Evolutionary conservation across 148 eudicot species (phyloP), one percentile per base, ranked within the genome.

Genomic region (Chenopodium quinoa): DNA sequence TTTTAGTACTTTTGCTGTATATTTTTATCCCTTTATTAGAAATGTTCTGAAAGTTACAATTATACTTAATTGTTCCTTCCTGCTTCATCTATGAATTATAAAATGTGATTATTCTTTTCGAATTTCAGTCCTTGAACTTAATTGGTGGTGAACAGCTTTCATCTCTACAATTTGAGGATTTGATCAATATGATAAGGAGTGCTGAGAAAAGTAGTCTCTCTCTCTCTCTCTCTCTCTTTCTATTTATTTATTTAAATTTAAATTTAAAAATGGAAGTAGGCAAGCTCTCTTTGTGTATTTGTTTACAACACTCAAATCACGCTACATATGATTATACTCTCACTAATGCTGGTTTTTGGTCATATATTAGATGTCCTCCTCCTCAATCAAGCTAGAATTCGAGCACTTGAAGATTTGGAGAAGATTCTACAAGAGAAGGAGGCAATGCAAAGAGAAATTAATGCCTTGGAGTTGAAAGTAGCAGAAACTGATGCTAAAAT

Each of bases 401-500:
- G 81, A 82, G 97, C 97, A 54, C 91, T 93, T 83, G 90, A 93
- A 83, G 90, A 96, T 82, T 88, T 93, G 75, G 91, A 91, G 66
- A 90, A 82, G 71, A 87, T 93, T 78, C 79, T 90, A 73, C 76
- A 83, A 48, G 99, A 96, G 88, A 96, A 93, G 83, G 88, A 90
- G 84, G 86, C 90, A 67, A 84, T 96, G 78, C 98, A 93, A 86
- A 88, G 88, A 78, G 94, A 93, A 80, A 90, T 93, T 67, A 91
- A 88, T 83, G 73, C 52, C 86, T 87, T 96, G 89, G 95, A 92
- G 89, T 80, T 81, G 89, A 93, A 89, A 86, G 82, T 96, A 71
- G 97, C 93, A 46, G 99, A 96, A 86, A 91, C 93, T 81, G 99
- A 92, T 89, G 97, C 89, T 58, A 86, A 81, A 75, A 87, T 96